A percentile compares a stretch with the other conserved stretches of the same genome.
Conservation (phyloP, 371 early-diverging fungal species). For the Syncephalastrum racemosum region DNA sequence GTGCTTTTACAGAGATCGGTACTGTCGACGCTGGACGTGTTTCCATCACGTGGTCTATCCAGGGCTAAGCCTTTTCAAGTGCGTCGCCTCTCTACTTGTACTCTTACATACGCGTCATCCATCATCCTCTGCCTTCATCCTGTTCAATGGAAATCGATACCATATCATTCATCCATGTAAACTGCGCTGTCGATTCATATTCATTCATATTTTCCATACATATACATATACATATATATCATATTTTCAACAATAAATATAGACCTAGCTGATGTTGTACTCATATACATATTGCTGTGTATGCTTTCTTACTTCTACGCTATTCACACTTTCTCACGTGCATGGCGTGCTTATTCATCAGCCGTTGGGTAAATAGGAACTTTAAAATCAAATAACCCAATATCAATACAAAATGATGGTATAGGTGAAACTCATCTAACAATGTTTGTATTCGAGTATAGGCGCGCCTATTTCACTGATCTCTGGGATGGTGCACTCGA, state of each 20-base stretch:
- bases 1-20: constrained; percentile 48
- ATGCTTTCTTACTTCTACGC: too few relatives aligned
- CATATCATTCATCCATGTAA: not conserved
- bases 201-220: constrained; percentile 4
- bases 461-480: constrained; percentile 91
- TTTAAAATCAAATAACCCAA: too few relatives aligned
- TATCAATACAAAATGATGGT: not conserved
- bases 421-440: constrained; percentile 15
- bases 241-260: too few relatives aligned
- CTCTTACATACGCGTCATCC: not conserved
- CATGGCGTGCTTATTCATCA: too few relatives aligned
- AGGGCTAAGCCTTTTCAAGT: not conserved
- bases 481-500: constrained; percentile 90
- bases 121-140: too few relatives aligned
- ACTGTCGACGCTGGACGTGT: constrained; percentile 31
- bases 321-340: too few relatives aligned
- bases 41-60: constrained; percentile 40
- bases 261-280: too few relatives aligned
- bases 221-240: too few relatives aligned
- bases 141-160: too few relatives aligned
- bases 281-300: too few relatives aligned
- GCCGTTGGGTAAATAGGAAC: not conserved
- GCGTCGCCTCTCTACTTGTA: not conserved
- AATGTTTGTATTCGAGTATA: constrained; percentile 75
- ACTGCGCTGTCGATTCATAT: not conserved